Evolutionary conservation across 805 yeast species (phyloP), one percentile per base, ranked within the genome.

Genomic region (Ogataea corticis): DNA sequence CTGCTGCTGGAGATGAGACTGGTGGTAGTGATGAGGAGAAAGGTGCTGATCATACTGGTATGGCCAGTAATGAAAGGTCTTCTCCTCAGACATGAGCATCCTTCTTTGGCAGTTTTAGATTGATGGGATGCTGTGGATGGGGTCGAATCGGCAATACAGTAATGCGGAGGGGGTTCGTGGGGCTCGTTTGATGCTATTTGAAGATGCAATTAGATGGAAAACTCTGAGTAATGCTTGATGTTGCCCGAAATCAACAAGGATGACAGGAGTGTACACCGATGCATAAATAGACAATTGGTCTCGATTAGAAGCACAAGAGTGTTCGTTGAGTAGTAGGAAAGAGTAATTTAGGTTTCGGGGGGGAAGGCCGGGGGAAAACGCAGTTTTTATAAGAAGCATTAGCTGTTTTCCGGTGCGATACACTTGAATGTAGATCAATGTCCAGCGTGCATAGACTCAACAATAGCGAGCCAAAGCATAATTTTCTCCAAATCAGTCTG

Each of bases 71-170:
- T 49, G 50, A 21, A 36, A 41, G 35, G 48, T n/a, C 28, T 44
- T 44, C 21, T 47, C 51, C 30, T 51, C 54, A 45, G 54, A 41
- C 47, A 46, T 48, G 35, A 47, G 48, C 54, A 51, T 51, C 76
- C 44, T 48, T 36, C 16, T 37, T 17, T 34, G n/a, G 9, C 25
- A 21, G 25, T 11, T 34, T 34, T 21, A 13, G 12, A 13, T 14
- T n/a, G 29, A 18, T 25, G 19, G 18, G 33, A 5, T 31, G 10
- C 18, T 12, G 33, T 31, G 33, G 33, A 28, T 7, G 11, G 31
- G 37, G 28, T 16, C 19, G 25, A 15, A 25, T 25, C 9, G 23
- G 13, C 13, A 14, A 23, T 14, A 19, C 19, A 21, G 30, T 18
- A n/a, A 23, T 5, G 31, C 14, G 14, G 14, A 28, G 14, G 31